A percentile compares a stretch with the other conserved stretches of the same genome.
phyloP scores from a whole-genome alignment of 2,329 filamentous ascomycete genomes.

The Trichoderma oligosporum region DNA sequence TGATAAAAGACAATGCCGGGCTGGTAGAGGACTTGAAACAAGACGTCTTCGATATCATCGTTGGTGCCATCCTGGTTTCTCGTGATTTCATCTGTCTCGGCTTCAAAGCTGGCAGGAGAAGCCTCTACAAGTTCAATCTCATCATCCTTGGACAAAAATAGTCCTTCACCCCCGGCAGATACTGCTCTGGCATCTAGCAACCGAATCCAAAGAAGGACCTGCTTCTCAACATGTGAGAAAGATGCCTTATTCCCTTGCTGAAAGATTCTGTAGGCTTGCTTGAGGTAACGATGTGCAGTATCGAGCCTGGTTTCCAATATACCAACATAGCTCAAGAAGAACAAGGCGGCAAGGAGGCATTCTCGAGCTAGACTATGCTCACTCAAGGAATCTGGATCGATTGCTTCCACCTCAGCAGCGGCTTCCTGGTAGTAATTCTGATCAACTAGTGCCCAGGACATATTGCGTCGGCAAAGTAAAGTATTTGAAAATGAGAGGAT shows the following conservation, averaged over 20 bases:
- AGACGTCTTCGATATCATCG: constrained; percentile 45
- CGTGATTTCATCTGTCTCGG: constrained; percentile 26
- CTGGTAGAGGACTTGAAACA: constrained; percentile 54
- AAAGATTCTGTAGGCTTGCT: constrained; percentile 47
- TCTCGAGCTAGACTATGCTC: constrained; percentile 36
- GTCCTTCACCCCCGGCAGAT: constrained; percentile 52
- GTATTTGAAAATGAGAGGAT: constrained; percentile 51
- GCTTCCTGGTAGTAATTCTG: constrained; percentile 39
- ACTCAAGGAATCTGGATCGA: constrained; percentile 25
- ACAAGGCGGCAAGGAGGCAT: constrained; percentile 47
- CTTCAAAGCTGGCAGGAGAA: constrained; percentile 38
- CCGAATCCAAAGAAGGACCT: constrained; percentile 52
- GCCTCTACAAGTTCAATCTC: constrained; percentile 44
- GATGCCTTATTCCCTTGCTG: constrained; percentile 38
- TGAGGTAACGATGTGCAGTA: constrained; percentile 47
- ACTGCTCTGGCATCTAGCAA: constrained; percentile 53
- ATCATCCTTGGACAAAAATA: constrained; percentile 48
- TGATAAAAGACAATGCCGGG: constrained; percentile 56
- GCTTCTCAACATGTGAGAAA: constrained; percentile 41
- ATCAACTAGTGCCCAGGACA: constrained; percentile 31
- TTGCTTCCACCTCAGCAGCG: constrained; percentile 31
- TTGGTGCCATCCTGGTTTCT: constrained; percentile 26
- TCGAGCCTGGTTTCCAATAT: constrained; percentile 42
- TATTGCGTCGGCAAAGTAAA: constrained; percentile 37
- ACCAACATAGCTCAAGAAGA: constrained; percentile 53